These are phyloP conservation scores for Solanum microdontum DNA, from an alignment of 257 asterid genomes.

Conservation along the genomic window DNA sequence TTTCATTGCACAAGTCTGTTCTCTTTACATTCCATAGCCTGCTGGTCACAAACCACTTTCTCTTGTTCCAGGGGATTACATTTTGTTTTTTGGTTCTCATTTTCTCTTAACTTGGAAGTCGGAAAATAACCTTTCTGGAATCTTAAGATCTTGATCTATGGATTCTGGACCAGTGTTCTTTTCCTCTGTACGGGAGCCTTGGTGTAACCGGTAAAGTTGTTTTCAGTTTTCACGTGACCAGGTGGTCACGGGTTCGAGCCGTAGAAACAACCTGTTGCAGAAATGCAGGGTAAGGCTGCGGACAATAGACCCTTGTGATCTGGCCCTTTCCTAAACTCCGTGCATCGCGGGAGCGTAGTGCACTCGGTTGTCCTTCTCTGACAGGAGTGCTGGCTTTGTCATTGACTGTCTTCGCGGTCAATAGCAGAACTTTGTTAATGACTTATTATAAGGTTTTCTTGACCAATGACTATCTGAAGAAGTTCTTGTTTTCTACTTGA, in stretches of 20 bases:
- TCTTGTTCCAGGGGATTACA: background rate
- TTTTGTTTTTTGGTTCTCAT: background rate
- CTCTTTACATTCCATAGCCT: background rate
- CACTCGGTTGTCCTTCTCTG: background rate
- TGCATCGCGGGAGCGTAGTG: background rate
- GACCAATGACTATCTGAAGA: background rate
- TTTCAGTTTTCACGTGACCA: background rate
- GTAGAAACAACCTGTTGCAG: background rate
- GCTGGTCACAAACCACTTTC: background rate
- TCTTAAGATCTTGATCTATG: background rate
- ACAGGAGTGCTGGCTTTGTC: background rate
- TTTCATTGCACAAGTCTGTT: background rate
- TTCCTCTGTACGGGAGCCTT: background rate
- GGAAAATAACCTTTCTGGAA: background rate
- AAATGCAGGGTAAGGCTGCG: background rate
- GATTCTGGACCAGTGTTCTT: background rate
- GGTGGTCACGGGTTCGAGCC: background rate
- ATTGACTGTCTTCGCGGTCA: background rate
- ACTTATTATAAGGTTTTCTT: background rate
- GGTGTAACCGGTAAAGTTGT: background rate
- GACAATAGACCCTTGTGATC: background rate
- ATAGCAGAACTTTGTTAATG: background rate
- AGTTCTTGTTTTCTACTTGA: background rate
- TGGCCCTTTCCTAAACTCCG: fast-evolving
- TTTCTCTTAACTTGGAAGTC: background rate